Evolutionary conservation across 345 rosid species (phyloP), one percentile per base, ranked within the genome.

Genomic region (Populus euphratica): DNA sequence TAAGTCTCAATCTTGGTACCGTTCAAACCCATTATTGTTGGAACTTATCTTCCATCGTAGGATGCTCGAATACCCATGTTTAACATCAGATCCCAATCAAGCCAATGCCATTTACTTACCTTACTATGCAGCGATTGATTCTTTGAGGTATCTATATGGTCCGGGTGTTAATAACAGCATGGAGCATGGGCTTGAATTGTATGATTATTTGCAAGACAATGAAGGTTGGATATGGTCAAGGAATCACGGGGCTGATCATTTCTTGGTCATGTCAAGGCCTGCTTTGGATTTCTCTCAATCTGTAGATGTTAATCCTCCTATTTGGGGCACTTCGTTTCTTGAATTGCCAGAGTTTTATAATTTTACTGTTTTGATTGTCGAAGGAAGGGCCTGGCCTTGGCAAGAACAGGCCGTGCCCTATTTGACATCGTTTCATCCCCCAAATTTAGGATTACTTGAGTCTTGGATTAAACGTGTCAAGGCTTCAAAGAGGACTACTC

Each of bases 271-370:
- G 93, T 89, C 99, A 6, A 85, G 98, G 11, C 98, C 98, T 43
- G 98, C 97, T 68, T 96, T 94, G 98, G 99, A 92, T 81, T 95
- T 95, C 84, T 93, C 98, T 1, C 97, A 93, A 83, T 83, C 93
- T 17, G 75, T 85, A 70, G 76, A 87, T 73, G 80, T 65, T 73
- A 96, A 95, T 77, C 97, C 94, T 13, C 97, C 97, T 0, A 44
- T 92, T 4, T 93, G 99, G 99, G 99, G 99, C 0, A 95, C 98
- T 17, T 95, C 98, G 2, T 92, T 95, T 75, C 85, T 95, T 17
- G 96, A 92, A 74, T 78, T 92, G n/a, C 90, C 88, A 0, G 90
- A 96, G 88, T 92, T 90, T 56, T 91, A 81, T 73, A 96, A 93
- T 72, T 79, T 96, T 4, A 93, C 97, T 18, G 91, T 88, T 68